phyloP scores from a whole-genome alignment of 148 eudicot genomes.

The Talinum fruticosum region DNA sequence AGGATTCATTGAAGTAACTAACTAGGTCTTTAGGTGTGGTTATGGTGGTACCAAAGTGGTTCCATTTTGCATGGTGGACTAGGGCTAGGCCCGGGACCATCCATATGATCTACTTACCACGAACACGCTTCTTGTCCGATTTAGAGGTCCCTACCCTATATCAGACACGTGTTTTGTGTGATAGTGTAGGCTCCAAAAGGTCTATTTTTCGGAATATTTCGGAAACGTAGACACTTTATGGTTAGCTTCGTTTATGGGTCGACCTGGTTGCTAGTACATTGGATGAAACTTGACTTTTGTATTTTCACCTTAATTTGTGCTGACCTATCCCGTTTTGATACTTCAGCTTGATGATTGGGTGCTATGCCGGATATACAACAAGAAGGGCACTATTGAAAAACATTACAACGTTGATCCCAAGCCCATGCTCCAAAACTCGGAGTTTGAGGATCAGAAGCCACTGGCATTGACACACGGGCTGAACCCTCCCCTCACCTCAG shows the following conservation, averaged over 20 bases:
- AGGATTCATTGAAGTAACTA: no score
- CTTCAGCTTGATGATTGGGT: conserved; percentile 80
- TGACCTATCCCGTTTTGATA: background rate
- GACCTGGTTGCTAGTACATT: background rate
- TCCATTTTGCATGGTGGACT: conserved; percentile 8
- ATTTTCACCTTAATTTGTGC: conserved; percentile 6
- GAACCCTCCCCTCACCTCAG: background rate
- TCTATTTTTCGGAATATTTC: background rate
- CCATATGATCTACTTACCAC: conserved; percentile 3
- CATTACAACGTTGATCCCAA: conserved; percentile 17
- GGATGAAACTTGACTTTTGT: background rate
- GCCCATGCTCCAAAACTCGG: conserved; percentile 18
- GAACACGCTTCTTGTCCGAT: conserved; percentile 1
- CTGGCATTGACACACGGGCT: conserved; percentile 18
- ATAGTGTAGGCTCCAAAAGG: background rate
- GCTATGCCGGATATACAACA: conserved; percentile 77
- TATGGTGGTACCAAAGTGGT: conserved; percentile 4
- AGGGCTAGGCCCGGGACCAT: conserved; percentile 12
- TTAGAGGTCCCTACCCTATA: conserved; percentile 5
- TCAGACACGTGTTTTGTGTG: background rate
- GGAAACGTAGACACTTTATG: background rate
- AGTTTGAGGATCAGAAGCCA: conserved; percentile 49
- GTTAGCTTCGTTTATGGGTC: no score
- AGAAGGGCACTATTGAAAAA: conserved; percentile 60
- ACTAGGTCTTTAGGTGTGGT: no score